These are phyloP conservation scores for Arthrocladium fulminans DNA, from an alignment of 2,329 filamentous ascomycete species.

Conservation along the genomic window DNA sequence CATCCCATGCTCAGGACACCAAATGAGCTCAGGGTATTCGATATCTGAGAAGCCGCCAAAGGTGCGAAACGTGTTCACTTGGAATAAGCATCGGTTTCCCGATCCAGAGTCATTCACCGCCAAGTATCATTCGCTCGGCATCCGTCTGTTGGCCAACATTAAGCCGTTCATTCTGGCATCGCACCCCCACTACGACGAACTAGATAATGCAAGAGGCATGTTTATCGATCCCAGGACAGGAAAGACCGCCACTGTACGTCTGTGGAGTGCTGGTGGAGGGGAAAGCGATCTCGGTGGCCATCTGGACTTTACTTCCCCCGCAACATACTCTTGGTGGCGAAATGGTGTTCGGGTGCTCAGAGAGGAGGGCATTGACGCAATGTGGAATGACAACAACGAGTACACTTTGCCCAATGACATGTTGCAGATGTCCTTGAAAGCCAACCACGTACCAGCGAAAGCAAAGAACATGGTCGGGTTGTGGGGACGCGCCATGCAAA, in stretches of 20 bases:
- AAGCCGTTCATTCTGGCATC: slow-evolving; percentile 62
- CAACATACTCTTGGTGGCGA: slow-evolving; percentile 64
- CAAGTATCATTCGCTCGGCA: slow-evolving; percentile 54
- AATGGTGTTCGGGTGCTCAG: slow-evolving; percentile 56
- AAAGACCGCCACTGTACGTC: slow-evolving; percentile 48
- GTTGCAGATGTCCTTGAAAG: slow-evolving; percentile 52
- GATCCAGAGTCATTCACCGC: slow-evolving; percentile 56
- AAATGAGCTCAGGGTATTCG: slow-evolving; percentile 65
- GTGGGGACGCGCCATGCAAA: slow-evolving; percentile 62
- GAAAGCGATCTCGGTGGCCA: slow-evolving; percentile 62
- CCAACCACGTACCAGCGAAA: slow-evolving; percentile 22
- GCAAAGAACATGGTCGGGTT: slow-evolving; percentile 48
- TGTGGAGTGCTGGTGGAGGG: slow-evolving; percentile 65
- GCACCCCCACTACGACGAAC: slow-evolving; percentile 57
- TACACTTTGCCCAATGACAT: slow-evolving; percentile 58
- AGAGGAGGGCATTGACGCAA: slow-evolving; percentile 57
- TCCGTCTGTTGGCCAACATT: slow-evolving; percentile 61
- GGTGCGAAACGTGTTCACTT: slow-evolving; percentile 62
- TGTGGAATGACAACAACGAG: slow-evolving; percentile 76
- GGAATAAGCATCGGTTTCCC: slow-evolving; percentile 63
- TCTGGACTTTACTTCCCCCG: slow-evolving; percentile 62
- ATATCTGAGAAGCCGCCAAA: slow-evolving; percentile 59
- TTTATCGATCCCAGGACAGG: slow-evolving; percentile 52
- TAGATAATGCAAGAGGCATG: slow-evolving; percentile 51
- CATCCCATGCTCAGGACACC: slow-evolving; percentile 62